phyloP scores from a whole-genome alignment of 169 alveolate species.

The Theileria luwenshuni region DNA sequence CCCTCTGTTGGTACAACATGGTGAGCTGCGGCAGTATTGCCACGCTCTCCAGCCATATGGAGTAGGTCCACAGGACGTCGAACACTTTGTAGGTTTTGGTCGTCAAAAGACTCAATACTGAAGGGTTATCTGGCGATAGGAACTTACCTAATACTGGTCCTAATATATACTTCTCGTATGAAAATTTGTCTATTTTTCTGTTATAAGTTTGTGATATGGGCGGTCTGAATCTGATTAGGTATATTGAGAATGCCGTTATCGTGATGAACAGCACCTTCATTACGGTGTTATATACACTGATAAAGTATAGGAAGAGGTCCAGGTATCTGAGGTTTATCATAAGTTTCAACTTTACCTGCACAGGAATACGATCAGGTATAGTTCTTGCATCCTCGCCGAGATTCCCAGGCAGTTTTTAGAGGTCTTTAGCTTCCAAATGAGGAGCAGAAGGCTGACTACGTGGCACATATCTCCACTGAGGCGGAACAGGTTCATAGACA shows the following conservation, averaged over 20 bases:
- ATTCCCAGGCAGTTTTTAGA: slow-evolving; percentile 93
- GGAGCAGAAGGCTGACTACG: slow-evolving; percentile 88
- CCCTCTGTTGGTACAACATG: slow-evolving; percentile 90
- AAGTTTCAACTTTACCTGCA: slow-evolving; percentile 80
- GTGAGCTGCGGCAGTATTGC: slow-evolving; percentile 95
- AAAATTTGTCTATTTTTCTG: slow-evolving; percentile 88
- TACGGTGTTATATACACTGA: slow-evolving; percentile 89
- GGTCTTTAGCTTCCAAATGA: slow-evolving; percentile 87
- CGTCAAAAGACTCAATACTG: slow-evolving; percentile 69
- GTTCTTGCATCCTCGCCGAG: slow-evolving; percentile 94
- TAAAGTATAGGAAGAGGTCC: slow-evolving; percentile 83
- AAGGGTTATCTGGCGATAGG: slow-evolving; percentile 1
- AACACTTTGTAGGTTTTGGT: slow-evolving; percentile 65
- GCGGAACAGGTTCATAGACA: slow-evolving; percentile 91
- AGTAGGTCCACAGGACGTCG: slow-evolving; percentile 92
- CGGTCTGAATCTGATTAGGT: slow-evolving; percentile 82
- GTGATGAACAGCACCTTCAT: slow-evolving; percentile 90
- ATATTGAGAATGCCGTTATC: slow-evolving; percentile 86
- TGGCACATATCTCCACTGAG: slow-evolving; percentile 93
- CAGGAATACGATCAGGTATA: slow-evolving; percentile 90
- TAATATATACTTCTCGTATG: slow-evolving; percentile 89
- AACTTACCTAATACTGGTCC: slow-evolving; percentile 77
- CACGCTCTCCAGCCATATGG: slow-evolving; percentile 95
- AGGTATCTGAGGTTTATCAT: slow-evolving; percentile 66
- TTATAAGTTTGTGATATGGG: slow-evolving; percentile 91